These are phyloP conservation scores for Cordyceps fumosorosea DNA, from an alignment of 2,329 filamentous ascomycete species.

Conservation along the genomic window DNA sequence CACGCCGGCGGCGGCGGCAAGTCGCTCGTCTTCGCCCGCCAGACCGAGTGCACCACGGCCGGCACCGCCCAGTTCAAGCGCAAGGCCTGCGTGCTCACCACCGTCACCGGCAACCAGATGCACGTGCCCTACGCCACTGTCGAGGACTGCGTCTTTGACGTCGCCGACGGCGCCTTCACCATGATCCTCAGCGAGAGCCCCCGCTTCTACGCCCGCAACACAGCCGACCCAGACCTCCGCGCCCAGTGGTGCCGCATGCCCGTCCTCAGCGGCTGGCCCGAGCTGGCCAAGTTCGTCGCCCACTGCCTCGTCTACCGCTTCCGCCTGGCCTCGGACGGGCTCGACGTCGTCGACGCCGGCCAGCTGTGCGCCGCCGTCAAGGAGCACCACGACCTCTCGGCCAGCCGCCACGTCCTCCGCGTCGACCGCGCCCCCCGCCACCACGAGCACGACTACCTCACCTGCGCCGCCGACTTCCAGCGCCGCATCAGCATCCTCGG, in stretches of 20 bases:
- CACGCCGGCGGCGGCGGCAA: slow-evolving; percentile 1
- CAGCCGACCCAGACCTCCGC: slow-evolving; percentile 2
- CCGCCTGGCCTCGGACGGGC: slow-evolving; percentile 16
- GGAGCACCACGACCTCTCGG: slow-evolving; percentile 18
- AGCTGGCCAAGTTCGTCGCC: slow-evolving; percentile 29
- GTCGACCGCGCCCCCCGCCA: slow-evolving; percentile 3
- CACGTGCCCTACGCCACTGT: slow-evolving; percentile 45
- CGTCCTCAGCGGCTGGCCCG: slow-evolving; percentile 19
- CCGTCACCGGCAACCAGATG: slow-evolving; percentile 26
- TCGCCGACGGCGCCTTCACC: slow-evolving; percentile 32
- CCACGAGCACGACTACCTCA: slow-evolving; percentile 16
- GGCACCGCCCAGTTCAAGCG: slow-evolving; percentile 37
- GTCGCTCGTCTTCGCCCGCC: slow-evolving; percentile 38
- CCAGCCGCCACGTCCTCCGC: slow-evolving; percentile 21
- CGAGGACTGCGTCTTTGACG: slow-evolving; percentile 36
- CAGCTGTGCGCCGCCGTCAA: slow-evolving; percentile 17
- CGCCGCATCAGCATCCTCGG: slow-evolving; percentile 20
- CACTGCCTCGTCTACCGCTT: slow-evolving; percentile 42
- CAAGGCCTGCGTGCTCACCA: slow-evolving; percentile 33
- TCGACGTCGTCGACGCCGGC: slow-evolving; percentile 18
- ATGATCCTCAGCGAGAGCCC: slow-evolving; percentile 48
- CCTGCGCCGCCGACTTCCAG: slow-evolving; percentile 27
- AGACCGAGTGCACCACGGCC: slow-evolving; percentile 27
- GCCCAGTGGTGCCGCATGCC: slow-evolving; percentile 24
- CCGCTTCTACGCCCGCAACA: slow-evolving; percentile 35